Evolutionary conservation across 345 rosid genomes (phyloP).

Genomic region (Salix dunnii): DNA sequence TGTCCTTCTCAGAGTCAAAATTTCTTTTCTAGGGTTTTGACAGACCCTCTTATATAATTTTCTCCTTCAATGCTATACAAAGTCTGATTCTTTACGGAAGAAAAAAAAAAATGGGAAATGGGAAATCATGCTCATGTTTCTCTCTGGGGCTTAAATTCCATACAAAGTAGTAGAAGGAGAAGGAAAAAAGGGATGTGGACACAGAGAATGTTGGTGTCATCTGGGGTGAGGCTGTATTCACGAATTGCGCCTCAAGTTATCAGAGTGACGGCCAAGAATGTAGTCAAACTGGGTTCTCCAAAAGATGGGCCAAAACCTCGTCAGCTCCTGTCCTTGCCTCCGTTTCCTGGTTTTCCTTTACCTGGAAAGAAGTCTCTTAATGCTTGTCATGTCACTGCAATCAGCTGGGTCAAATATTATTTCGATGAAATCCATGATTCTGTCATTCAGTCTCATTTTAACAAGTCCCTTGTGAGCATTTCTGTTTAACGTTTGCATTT

Average conservation of each 20-base stretch:
- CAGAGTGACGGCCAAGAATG: conserved; percentile 51
- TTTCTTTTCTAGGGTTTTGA: no score
- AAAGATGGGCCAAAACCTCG: conserved; percentile 74
- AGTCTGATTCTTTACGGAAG: no score
- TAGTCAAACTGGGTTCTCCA: conserved; percentile 53
- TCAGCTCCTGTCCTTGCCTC: conserved; percentile 76
- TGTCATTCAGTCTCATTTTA: conserved; percentile 68
- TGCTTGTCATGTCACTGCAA: conserved; percentile 51
- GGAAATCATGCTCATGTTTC: no score
- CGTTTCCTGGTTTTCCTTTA: conserved; percentile 64
- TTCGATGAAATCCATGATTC: conserved; percentile 58
- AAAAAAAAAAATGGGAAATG: no score
- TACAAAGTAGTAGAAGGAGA: no score
- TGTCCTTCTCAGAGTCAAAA: no score
- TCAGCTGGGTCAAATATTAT: conserved; percentile 83
- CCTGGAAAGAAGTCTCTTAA: conserved; percentile 38
- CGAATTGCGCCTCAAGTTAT: conserved; percentile 51
- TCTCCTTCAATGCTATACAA: no score
- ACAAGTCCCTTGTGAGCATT: conserved; percentile 72
- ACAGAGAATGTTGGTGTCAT: background rate
- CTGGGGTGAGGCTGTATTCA: conserved; percentile 37
- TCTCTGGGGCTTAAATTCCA: no score
- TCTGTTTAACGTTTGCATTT: background rate
- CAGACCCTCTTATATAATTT: no score
- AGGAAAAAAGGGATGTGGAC: no score